Base-by-base conservation (phyloP, 176 grass and related monocot species). In the Chloris gayana region DNA sequence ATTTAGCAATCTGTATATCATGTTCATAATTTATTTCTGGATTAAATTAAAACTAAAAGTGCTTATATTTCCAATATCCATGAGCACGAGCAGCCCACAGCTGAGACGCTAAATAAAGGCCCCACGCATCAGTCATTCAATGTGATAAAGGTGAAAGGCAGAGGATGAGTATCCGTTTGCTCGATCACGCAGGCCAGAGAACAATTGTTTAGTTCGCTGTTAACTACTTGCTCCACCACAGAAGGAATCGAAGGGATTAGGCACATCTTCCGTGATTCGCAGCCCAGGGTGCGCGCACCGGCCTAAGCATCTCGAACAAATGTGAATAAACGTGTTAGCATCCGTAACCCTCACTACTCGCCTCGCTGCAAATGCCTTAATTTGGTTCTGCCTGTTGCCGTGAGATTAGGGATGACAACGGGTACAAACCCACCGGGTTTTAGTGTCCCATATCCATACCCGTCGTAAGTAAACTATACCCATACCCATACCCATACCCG, bases 261-360 rank as follows among this genome's bases (percentile, higher is more conserved):
- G 65, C 64, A 63, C 41, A 81, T 75, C 14, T 70, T 70, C 24
- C 1, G 10, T 27, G 12, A 14, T 60, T 60, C 57, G 10, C 57
- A 26, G 57, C 57, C 53, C 26, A 22, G 27, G 31, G 26, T 70
- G 68, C 14, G 31, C 17, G 62, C 62, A 68, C 5, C 45, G 67
- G 56, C 47, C 67, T 49, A 25, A 67, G 65, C 59, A 69, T 53
- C 76, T 58, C 14, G 81, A 75, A 75, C 27, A 46, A 69, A 75
- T 51, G 87, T 89, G 77, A 37, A 65, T 35, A 65, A 70, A 57
- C 58, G 58, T 61, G 82, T 49, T 32, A 5, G n/a, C 50, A 63
- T 13, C 42, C 42, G 70, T 76, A 58, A 13, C 14, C 5, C 17
- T 69, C 69, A 69, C 75, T 61, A 10, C 27, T 33, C 74, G 1